A percentile compares a stretch with the other conserved stretches of the same genome.
Conservation (phyloP, 2,329 filamentous ascomycete species). For the Trichoderma guizhouense region DNA sequence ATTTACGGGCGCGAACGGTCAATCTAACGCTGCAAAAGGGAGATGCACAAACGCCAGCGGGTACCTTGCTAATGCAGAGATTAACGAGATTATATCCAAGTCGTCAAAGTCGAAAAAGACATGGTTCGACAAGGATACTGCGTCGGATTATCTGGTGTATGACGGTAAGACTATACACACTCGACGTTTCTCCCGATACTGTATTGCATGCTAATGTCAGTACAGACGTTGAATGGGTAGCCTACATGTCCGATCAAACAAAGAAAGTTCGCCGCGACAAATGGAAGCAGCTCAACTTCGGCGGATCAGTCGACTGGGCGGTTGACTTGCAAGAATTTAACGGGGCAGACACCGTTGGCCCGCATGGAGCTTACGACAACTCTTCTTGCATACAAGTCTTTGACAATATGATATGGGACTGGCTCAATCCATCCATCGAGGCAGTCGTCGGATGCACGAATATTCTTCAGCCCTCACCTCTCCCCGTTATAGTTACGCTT, state of each 20-base stretch:
- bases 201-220: background rate
- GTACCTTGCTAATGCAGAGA: constrained; percentile 28
- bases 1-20: background rate
- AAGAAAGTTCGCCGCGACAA: constrained; percentile 7
- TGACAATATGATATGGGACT: constrained; percentile 14
- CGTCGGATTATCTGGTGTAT: constrained; percentile 12
- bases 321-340: constrained; percentile 8
- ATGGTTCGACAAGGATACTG: constrained; percentile 9
- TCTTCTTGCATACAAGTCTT: background rate
- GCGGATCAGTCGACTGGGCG: constrained; percentile 14
- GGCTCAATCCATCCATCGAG: constrained; percentile 1
- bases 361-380: background rate
- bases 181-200: background rate
- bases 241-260: constrained; percentile 8
- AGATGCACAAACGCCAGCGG: constrained; percentile 28
- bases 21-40: constrained; percentile 12
- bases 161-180: background rate
- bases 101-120: constrained; percentile 19
- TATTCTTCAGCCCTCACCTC: constrained; percentile 6
- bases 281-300: constrained; percentile 8
- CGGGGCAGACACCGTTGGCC: background rate
- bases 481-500: background rate
- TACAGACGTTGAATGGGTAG: constrained; percentile 10
- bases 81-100: constrained; percentile 18
- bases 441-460: constrained; percentile 2